phyloP scores from a whole-genome alignment of 2,329 filamentous ascomycete genomes.

The Aspergillus tanneri region DNA sequence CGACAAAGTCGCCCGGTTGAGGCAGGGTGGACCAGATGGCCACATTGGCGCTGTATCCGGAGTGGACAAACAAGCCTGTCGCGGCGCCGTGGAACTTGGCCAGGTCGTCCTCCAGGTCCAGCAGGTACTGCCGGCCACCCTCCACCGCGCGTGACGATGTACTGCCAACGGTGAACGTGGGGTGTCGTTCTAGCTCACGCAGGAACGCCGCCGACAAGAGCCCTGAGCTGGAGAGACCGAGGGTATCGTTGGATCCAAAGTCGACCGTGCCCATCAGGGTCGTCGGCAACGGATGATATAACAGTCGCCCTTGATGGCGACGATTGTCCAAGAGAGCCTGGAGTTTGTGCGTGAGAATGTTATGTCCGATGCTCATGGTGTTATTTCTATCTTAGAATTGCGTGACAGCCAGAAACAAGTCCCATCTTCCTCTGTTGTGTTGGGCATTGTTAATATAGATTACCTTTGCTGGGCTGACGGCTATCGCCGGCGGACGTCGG shows the following conservation, averaged over 20 bases:
- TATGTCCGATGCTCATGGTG: slow-evolving; percentile 6
- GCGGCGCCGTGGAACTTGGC: slow-evolving; percentile 55
- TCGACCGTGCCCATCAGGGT: slow-evolving; percentile 10
- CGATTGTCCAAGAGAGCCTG: slow-evolving; percentile 8
- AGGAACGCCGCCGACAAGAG: slow-evolving; percentile 11
- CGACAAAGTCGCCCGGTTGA: slow-evolving; percentile 54
- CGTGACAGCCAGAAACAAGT: not conserved
- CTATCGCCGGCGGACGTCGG: not conserved
- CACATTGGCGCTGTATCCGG: slow-evolving; percentile 59
- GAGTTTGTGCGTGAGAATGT: slow-evolving; percentile 10
- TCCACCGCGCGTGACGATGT: slow-evolving; percentile 12
- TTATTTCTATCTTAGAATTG: not conserved
- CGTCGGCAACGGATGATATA: slow-evolving; percentile 5
- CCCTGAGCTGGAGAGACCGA: slow-evolving; percentile 15
- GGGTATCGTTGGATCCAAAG: slow-evolving; percentile 19
- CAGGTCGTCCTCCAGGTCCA: slow-evolving; percentile 49
- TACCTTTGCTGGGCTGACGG: no score
- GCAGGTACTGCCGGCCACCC: slow-evolving; percentile 13
- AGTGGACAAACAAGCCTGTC: slow-evolving; percentile 54
- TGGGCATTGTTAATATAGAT: not conserved
- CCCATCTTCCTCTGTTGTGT: not conserved
- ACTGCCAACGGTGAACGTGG: slow-evolving; percentile 14
- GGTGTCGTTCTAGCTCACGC: slow-evolving; percentile 13
- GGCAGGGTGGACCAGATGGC: slow-evolving; percentile 55
- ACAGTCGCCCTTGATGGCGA: slow-evolving; percentile 9